Base-by-base conservation (phyloP, 202 grass and related monocot genomes). In the Panicum hallii region DNA sequence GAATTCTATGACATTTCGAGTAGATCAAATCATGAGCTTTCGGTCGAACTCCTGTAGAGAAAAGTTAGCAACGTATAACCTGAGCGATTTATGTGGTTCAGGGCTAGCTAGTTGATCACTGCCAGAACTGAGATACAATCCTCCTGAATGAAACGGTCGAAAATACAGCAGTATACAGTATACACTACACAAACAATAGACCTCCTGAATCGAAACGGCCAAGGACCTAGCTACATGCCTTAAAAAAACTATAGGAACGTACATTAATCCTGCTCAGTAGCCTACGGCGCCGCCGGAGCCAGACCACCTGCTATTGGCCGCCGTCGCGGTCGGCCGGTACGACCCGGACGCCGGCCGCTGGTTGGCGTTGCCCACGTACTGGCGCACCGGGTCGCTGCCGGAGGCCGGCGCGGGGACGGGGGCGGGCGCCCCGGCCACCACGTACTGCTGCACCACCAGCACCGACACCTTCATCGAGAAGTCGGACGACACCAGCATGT, bases 401-500 rank as follows among this genome's bases (percentile, higher is more conserved):
- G 17, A 68, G 17, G 72, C 26, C 17, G 88, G 54, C 17, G 58
- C 46, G 0, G 66, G 30, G 8, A 3, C 60, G 17, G 41, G 9
- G 2, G 49, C 5, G 14, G 84, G 66, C 74, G 47, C 63, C 11
- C 36, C 75, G 13, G 57, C 80, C 67, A 88, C 82, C 26, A 95
- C 87, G 65, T 95, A 93, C 61, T 98, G 93, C 80, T 98, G 91
- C 70, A 98, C 70, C 69, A 95, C 95, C 19, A 98, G 81, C 40
- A 95, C 70, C 14, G 91, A 95, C 63, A 91, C 91, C 54, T 83
- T 20, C 78, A 73, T 69, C 2, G 91, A 82, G 83, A 98, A 95
- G 56, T 98, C 93, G 19, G 93, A 87, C 36, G 95, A 95, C 30
- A 92, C 93, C 49, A 98, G 83, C 74, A 94, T 82, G 95, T 98